Evolutionary conservation across 768 basidiomycete species (phyloP).

Genomic region (Macrolepiota dolichaula): DNA sequence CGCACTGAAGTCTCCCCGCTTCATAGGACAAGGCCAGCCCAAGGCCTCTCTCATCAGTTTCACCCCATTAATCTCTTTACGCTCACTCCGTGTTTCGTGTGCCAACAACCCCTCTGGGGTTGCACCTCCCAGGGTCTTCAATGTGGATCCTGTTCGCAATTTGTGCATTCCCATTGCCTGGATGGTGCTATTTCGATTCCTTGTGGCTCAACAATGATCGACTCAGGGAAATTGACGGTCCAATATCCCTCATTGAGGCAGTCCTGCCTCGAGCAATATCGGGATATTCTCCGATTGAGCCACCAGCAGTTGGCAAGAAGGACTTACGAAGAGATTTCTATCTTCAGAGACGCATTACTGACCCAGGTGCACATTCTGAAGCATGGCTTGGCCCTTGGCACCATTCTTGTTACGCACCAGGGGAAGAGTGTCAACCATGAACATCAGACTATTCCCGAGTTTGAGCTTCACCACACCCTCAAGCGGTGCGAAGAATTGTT

Average conservation of each 20-base stretch:
- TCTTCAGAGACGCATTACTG: slow-evolving; percentile 58
- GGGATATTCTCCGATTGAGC: slow-evolving; percentile 35
- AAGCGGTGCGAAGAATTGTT: slow-evolving; percentile 51
- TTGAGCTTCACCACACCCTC: slow-evolving; percentile 58
- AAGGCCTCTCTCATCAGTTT: slow-evolving; percentile 28
- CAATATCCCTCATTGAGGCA: slow-evolving; percentile 47
- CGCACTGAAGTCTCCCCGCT: slow-evolving; percentile 22
- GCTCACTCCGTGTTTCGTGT: slow-evolving; percentile 65
- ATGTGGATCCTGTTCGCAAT: slow-evolving; percentile 59
- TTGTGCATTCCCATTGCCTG: slow-evolving; percentile 56
- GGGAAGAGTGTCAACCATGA: slow-evolving; percentile 24
- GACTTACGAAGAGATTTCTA: slow-evolving; percentile 68
- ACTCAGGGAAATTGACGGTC: slow-evolving; percentile 48
- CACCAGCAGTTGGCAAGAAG: slow-evolving; percentile 42
- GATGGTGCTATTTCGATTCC: slow-evolving; percentile 20
- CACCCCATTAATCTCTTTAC: slow-evolving; percentile 65
- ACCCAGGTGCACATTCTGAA: slow-evolving; percentile 64
- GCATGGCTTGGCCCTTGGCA: slow-evolving; percentile 64
- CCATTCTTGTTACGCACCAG: slow-evolving; percentile 49
- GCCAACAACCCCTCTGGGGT: slow-evolving; percentile 75
- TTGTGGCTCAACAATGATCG: slow-evolving; percentile 37
- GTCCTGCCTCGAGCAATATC: slow-evolving; percentile 56
- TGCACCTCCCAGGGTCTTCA: slow-evolving; percentile 56
- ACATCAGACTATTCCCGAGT: slow-evolving; percentile 40
- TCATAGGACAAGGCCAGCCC: slow-evolving; percentile 36